Conservation (phyloP, 1,284 basidiomycete genomes). For the Leccinum pallidistipes region DNA sequence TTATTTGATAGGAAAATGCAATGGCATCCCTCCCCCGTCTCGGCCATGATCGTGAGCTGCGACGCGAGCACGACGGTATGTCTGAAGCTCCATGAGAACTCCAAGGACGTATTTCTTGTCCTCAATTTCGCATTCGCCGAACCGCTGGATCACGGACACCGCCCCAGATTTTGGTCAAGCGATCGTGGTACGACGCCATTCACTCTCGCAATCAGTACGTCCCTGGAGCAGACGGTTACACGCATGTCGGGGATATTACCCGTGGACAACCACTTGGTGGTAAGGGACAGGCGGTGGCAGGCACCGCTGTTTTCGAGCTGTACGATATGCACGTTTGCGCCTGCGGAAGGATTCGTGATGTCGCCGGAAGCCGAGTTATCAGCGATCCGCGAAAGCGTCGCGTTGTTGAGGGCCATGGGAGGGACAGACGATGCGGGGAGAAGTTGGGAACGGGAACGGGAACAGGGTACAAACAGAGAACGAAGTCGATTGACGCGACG, state of each 20-base stretch:
- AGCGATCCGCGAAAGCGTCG: slow-evolving; percentile 17
- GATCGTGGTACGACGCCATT: neutral
- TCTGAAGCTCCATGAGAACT: slow-evolving; percentile 22
- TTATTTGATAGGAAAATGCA: slow-evolving; percentile 25
- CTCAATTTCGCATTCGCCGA: slow-evolving; percentile 16
- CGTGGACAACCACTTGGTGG: slow-evolving; percentile 45
- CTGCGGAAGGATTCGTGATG: slow-evolving; percentile 13
- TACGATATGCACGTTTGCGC: slow-evolving; percentile 52
- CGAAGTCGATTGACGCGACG: neutral
- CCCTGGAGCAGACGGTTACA: slow-evolving; percentile 41
- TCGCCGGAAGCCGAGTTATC: slow-evolving; percentile 8
- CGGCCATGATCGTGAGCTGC: slow-evolving; percentile 25
- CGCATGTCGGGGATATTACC: slow-evolving; percentile 50
- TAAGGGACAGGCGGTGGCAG: slow-evolving; percentile 54
- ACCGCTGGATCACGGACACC: neutral
- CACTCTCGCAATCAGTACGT: slow-evolving; percentile 28
- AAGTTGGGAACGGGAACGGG: neutral
- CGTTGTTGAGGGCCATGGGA: slow-evolving; percentile 17
- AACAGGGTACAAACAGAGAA: neutral
- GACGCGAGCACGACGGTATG: slow-evolving; percentile 16
- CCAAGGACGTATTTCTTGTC: slow-evolving; percentile 23
- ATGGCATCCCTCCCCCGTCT: slow-evolving; percentile 11
- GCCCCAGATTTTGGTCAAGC: neutral
- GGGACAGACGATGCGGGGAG: slow-evolving; percentile 8
- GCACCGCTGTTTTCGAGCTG: slow-evolving; percentile 57